Percentiles rank a stretch among this genome's conserved stretches.
phyloP scores from a whole-genome alignment of 2,329 filamentous ascomycete species.

The Aureobasidium sp. region DNA sequence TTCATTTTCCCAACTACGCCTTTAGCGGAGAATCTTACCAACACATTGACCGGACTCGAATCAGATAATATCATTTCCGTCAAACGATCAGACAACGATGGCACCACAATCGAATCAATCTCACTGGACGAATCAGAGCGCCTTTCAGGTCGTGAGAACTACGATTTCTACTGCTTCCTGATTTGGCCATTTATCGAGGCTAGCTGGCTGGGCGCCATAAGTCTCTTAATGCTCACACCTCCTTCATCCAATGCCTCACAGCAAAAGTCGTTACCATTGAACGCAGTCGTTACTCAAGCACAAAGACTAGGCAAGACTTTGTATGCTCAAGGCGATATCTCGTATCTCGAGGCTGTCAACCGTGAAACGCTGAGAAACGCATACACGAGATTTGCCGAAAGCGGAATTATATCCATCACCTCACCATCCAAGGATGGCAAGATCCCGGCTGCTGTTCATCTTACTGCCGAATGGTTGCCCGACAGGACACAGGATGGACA shows the following conservation, averaged over 20 bases:
- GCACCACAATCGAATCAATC: conserved; percentile 55
- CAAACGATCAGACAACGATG: conserved; percentile 42
- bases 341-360: conserved; percentile 97
- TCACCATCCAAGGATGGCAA: conserved; percentile 61
- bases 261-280: conserved; percentile 62
- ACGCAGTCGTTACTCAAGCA: conserved; percentile 71
- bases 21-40: conserved; percentile 69
- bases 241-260: conserved; percentile 36
- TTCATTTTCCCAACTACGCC: conserved; percentile 95
- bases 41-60: conserved; percentile 71
- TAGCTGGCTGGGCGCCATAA: conserved; percentile 83
- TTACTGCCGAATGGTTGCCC: conserved; percentile 53
- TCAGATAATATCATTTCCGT: conserved; percentile 69
- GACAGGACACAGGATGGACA: conserved; percentile 56
- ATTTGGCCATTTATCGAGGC: conserved; percentile 98
- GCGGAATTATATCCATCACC: conserved; percentile 69
- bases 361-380: conserved; percentile 96
- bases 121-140: conserved; percentile 73
- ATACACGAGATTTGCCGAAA: conserved; percentile 79
- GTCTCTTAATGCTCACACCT: conserved; percentile 77
- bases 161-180: conserved; percentile 97
- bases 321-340: conserved; percentile 94
- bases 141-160: conserved; percentile 78
- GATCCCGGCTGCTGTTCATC: conserved; percentile 54
- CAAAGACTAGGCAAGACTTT: conserved; percentile 82